These are phyloP conservation scores for Dioscorea alata DNA, from an alignment of 106 monocot species.

Conservation along the genomic window DNA sequence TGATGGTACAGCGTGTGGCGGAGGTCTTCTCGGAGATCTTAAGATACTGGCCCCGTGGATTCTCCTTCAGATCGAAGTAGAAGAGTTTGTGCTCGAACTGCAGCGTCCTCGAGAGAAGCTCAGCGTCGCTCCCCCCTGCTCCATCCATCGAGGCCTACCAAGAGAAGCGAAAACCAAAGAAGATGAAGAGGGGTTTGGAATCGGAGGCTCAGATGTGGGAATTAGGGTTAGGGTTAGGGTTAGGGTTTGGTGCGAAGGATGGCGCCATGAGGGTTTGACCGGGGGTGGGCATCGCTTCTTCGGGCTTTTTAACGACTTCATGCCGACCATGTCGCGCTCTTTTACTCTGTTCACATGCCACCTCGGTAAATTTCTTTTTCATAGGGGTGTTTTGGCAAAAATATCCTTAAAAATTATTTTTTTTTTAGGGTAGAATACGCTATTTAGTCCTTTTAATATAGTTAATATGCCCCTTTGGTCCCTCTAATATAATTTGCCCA, in stretches of 20 bases:
- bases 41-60: constrained; percentile 73
- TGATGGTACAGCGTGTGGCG: constrained; percentile 82
- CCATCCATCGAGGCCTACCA: background rate
- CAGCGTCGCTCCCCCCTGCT: constrained; percentile 24
- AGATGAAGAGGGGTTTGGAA: background rate
- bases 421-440: too few species aligned
- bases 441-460: too few species aligned
- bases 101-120: constrained; percentile 76
- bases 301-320: background rate
- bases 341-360: too few species aligned
- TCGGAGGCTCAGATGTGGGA: background rate
- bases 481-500: too few species aligned
- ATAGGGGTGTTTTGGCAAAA: too few species aligned
- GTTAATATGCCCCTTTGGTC: too few species aligned
- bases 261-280: constrained; percentile 1
- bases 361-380: too few species aligned
- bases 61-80: constrained; percentile 96
- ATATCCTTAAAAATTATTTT: too few species aligned
- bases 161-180: background rate
- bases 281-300: background rate
- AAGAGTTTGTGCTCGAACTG: constrained; percentile 96
- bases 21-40: constrained; percentile 98
- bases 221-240: constrained; percentile 2
- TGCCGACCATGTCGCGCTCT: too few species aligned
- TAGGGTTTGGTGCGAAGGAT: background rate